A percentile compares a stretch with the other conserved stretches of the same genome.
Conservation (phyloP, 768 basidiomycete species). For the Cubamyces sp. region DNA sequence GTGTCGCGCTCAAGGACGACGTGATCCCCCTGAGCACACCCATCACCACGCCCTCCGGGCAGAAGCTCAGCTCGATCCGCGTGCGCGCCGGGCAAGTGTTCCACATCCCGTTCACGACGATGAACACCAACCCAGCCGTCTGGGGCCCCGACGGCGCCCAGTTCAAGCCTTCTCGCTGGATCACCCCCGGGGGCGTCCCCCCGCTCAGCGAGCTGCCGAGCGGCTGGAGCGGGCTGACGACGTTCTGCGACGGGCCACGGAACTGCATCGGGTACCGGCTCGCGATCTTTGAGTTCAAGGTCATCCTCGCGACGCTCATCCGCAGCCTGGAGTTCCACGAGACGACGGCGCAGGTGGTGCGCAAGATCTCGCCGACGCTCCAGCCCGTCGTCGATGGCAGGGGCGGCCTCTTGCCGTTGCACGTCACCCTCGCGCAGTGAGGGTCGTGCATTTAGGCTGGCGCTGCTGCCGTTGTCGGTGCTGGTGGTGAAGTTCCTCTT, state of each 20-base stretch:
- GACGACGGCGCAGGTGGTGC: constrained; percentile 37
- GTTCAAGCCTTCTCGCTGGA: constrained; percentile 47
- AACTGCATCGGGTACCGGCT: constrained; percentile 47
- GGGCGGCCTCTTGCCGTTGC: constrained; percentile 31
- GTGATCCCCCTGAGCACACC: constrained; percentile 45
- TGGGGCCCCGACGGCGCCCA: constrained; percentile 42
- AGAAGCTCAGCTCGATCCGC: constrained; percentile 32
- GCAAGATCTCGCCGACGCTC: constrained; percentile 40
- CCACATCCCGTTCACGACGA: constrained; percentile 36
- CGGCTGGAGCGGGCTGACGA: constrained; percentile 43
- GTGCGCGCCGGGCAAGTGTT: constrained; percentile 43
- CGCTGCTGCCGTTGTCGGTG: neutral
- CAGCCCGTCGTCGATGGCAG: constrained; percentile 41
- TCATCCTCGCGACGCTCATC: constrained; percentile 42
- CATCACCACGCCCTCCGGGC: constrained; percentile 36
- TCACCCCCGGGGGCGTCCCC: constrained; percentile 36
- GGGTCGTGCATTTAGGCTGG: neutral
- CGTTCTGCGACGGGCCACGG: constrained; percentile 48
- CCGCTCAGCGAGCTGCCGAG: constrained; percentile 35
- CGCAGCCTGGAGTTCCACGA: constrained; percentile 42
- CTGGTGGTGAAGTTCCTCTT: too few species aligned
- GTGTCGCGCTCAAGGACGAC: constrained; percentile 45
- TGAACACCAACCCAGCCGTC: constrained; percentile 38
- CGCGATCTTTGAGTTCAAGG: constrained; percentile 46
- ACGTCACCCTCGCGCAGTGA: constrained; percentile 29